A percentile compares a stretch with the other conserved stretches of the same genome.
phyloP scores from a whole-genome alignment of 1,139 yeast genomes.

The Yamadazyma sp. region DNA sequence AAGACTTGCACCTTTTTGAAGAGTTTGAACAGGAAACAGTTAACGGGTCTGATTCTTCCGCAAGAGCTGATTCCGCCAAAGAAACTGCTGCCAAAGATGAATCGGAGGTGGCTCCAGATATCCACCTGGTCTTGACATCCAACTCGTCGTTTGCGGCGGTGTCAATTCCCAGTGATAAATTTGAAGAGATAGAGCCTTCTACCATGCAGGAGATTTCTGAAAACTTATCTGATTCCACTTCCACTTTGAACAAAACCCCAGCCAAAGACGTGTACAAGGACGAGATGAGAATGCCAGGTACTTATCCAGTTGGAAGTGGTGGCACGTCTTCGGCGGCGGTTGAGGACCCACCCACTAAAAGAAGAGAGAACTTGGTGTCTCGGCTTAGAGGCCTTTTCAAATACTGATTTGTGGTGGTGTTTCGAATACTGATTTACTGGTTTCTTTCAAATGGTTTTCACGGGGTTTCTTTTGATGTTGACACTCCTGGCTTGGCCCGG shows the following conservation, averaged over 20 bases:
- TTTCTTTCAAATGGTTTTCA: not conserved
- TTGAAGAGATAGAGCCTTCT: constrained; percentile 9
- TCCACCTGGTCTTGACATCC: constrained; percentile 30
- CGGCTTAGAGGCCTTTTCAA: constrained; percentile 36
- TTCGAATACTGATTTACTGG: too few species aligned
- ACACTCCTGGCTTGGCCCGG: too few species aligned
- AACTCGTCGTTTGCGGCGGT: constrained; percentile 46
- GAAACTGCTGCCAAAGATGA: not conserved
- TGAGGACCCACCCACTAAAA: constrained; percentile 9
- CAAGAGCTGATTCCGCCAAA: too few species aligned
- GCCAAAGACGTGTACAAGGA: constrained; percentile 2
- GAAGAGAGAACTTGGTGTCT: constrained; percentile 32
- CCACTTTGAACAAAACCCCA: constrained; percentile 11
- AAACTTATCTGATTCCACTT: constrained; percentile 13
- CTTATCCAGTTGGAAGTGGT: constrained; percentile 9
- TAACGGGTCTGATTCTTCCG: not conserved
- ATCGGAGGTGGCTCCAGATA: constrained; percentile 1
- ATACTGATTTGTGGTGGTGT: constrained; percentile 12
- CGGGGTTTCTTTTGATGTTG: not conserved
- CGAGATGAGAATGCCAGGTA: constrained; percentile 10
- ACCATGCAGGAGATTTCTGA: constrained; percentile 2
- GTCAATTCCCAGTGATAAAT: constrained; percentile 20
- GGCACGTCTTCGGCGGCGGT: constrained; percentile 7
- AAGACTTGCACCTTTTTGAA: constrained; percentile 22
- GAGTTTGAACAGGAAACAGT: constrained; percentile 15